Conservation (phyloP, 2,329 filamentous ascomycete genomes). For the Parasarocladium wereldwijsianum region DNA sequence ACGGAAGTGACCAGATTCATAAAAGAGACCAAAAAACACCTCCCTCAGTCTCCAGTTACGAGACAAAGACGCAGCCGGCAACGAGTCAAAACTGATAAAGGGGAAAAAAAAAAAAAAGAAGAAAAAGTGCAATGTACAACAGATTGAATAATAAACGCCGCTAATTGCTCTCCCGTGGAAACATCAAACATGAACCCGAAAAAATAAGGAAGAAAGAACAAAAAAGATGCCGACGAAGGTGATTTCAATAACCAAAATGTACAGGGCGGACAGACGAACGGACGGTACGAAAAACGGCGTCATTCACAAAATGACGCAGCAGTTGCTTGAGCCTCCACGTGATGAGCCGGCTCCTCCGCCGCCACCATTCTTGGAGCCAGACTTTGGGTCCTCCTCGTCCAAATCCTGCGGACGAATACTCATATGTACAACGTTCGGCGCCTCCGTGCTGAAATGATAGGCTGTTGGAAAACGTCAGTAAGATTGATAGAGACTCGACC, state of each 20-base stretch:
- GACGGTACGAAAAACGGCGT: too few species aligned
- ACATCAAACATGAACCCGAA: neutral
- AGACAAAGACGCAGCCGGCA: too few species aligned
- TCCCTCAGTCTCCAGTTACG: too few species aligned
- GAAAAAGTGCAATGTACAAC: too few species aligned
- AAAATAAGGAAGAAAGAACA: slow-evolving; percentile 1
- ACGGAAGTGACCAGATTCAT: too few species aligned
- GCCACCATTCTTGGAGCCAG: slow-evolving; percentile 36
- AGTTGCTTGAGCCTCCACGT: slow-evolving; percentile 26
- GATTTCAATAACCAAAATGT: neutral
- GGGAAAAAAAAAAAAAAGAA: too few species aligned
- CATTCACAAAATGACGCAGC: slow-evolving; percentile 36
- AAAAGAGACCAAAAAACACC: too few species aligned
- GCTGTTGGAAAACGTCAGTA: slow-evolving; percentile 32
- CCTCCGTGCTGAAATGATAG: slow-evolving; percentile 60
- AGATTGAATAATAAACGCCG: too few species aligned
- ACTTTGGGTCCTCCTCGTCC: slow-evolving; percentile 65
- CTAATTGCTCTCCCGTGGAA: too few species aligned
- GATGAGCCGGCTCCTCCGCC: slow-evolving; percentile 25
- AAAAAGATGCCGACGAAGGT: neutral
- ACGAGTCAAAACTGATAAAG: too few species aligned
- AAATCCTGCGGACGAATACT: slow-evolving; percentile 77
- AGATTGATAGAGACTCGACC: too few species aligned
- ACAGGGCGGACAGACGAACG: neutral
- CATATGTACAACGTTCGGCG: slow-evolving; percentile 86